Conservation (phyloP, 305 asterid genomes). For the Rubia tinctorum region DNA sequence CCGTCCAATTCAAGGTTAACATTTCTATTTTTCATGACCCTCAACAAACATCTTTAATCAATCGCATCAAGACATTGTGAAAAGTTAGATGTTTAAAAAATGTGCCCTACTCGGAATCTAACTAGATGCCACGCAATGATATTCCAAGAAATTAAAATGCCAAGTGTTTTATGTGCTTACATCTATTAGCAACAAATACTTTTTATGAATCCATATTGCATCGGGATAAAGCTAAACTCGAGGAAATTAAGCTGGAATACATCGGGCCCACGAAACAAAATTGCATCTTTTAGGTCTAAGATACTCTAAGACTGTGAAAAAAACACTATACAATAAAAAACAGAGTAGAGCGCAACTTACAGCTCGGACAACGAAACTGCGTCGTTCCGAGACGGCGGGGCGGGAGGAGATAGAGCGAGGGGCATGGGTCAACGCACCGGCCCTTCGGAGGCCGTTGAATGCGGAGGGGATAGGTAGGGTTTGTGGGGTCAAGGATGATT, state of each 20-base stretch:
- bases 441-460: slow-evolving; percentile 44
- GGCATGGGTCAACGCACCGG: slow-evolving; percentile 29
- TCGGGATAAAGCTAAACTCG: not conserved
- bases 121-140: not conserved
- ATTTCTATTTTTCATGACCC: not conserved
- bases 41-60: not conserved
- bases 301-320: not conserved
- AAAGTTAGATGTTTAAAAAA: not conserved
- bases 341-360: too few relatives aligned
- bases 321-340: too few relatives aligned
- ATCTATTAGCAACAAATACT: not conserved
- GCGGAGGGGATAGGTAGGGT: slow-evolving; percentile 40
- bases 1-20: not conserved
- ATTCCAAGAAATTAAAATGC: not conserved
- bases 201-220: too few relatives aligned
- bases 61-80: too few relatives aligned
- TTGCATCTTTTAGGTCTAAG: not conserved
- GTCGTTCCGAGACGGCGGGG: slow-evolving; percentile 35
- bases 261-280: not conserved
- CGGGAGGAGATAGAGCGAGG: slow-evolving; percentile 38
- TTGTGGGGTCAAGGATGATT: slow-evolving; percentile 29
- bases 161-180: not conserved
- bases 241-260: not conserved
- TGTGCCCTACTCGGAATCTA: not conserved
- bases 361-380: slow-evolving; percentile 54